A percentile compares a stretch with the other conserved stretches of the same genome.
Evolutionary conservation across 2,329 filamentous ascomycete genomes (phyloP).

Genomic region (Thermothelomyces thermophilus): DNA sequence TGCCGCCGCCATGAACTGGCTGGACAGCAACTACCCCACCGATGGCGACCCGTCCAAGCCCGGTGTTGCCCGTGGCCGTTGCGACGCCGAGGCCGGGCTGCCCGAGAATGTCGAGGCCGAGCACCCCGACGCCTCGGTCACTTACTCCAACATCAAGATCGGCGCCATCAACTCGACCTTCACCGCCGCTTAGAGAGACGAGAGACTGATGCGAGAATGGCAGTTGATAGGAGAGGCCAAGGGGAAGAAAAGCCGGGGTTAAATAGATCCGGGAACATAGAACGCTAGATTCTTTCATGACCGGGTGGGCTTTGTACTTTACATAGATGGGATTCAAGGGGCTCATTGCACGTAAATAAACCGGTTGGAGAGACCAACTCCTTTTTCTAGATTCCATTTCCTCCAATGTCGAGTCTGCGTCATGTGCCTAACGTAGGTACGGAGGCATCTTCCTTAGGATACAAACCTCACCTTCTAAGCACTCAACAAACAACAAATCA

Average conservation of each 20-base stretch:
- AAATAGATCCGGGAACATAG: no score
- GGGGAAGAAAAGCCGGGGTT: not conserved
- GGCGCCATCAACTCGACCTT: conserved; percentile 43
- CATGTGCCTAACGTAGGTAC: no score
- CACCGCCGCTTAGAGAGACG: conserved; percentile 17
- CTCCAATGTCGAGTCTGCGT: no score
- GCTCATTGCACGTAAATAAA: no score
- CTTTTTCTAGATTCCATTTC: no score
- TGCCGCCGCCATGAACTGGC: conserved; percentile 52
- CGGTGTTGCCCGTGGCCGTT: conserved; percentile 43
- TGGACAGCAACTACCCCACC: conserved; percentile 52
- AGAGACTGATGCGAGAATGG: not conserved
- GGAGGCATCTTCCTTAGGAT: no score
- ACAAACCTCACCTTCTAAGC: no score
- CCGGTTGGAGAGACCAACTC: no score
- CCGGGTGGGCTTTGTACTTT: no score
- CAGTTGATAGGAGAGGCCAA: not conserved
- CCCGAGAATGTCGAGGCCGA: conserved; percentile 39
- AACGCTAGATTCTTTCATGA: no score
- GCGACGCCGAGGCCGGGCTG: conserved; percentile 38
- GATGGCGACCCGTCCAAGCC: conserved; percentile 30
- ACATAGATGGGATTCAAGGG: no score
- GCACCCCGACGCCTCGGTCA: conserved; percentile 37
- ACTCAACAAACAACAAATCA: no score
- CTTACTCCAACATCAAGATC: conserved; percentile 44